Conservation (phyloP, 371 early-diverging fungal species). For the Thermomucor indicae-seudaticae region DNA sequence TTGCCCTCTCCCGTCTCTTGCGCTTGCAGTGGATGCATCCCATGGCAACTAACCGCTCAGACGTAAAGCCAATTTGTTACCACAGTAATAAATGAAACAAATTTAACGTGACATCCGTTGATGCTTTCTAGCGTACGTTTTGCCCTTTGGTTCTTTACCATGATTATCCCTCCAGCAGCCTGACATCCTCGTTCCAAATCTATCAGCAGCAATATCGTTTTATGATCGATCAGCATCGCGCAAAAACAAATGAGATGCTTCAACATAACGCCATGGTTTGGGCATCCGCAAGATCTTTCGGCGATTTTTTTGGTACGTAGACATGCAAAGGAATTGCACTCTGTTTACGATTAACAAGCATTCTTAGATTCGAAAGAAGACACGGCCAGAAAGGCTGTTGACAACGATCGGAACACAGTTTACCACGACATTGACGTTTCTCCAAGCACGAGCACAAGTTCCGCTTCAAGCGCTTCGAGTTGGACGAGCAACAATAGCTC, state of each 20-base stretch:
- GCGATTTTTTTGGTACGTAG: neutral
- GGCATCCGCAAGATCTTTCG: conserved; percentile 8
- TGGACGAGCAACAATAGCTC: conserved; percentile 14
- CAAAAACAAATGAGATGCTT: conserved; percentile 26
- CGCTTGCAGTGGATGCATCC: no score
- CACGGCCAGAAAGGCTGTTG: conserved; percentile 1
- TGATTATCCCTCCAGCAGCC: conserved; percentile 11
- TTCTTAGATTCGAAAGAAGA: conserved; percentile 1
- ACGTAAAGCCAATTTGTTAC: neutral
- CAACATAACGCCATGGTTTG: conserved; percentile 34
- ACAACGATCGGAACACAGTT: neutral
- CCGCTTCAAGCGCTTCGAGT: conserved; percentile 16
- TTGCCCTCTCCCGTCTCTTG: no score
- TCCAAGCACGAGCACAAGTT: conserved; percentile 21
- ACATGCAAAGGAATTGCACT: neutral
- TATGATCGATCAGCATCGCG: conserved; percentile 31
- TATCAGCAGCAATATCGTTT: conserved; percentile 4
- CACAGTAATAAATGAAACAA: neutral
- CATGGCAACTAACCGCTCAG: no score
- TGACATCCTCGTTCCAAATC: conserved; percentile 4
- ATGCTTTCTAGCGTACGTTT: conserved; percentile 8
- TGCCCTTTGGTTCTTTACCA: conserved; percentile 18
- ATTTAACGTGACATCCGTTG: conserved; percentile 2
- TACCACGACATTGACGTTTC: conserved; percentile 15
- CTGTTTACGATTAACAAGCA: neutral